Base-by-base conservation (phyloP, 2,329 filamentous ascomycete species). In the Fusarium sp. region DNA sequence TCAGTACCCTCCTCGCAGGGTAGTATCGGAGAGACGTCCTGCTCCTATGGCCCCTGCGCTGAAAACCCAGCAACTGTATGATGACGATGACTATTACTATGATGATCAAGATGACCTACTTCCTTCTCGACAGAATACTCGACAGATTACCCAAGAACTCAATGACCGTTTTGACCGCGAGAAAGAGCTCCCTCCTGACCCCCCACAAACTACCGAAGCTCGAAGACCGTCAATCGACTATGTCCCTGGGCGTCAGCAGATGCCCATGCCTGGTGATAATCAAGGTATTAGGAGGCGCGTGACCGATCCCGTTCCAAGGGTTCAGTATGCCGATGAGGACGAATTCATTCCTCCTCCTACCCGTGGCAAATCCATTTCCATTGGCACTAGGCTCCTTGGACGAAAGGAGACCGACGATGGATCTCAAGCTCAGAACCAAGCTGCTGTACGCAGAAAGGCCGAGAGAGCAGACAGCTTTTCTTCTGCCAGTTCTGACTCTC, bases 1-100 rank as follows among this genome's bases (percentile, higher is more conserved):
- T 3, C 83, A 81, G 80, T 80, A 81, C 66, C 76, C 75, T 47
- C 77, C 76, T 48, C 75, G 76, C 23, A 79, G 82, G 35, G 74
- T 73, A n/a, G 82, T 83, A 29, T 78, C 80, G 5, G 83, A 84
- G 53, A 79, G 78, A 31, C 78, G 41, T 7, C 20, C 66, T 41
- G 61, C 66, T 37, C 55, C 61, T 15, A 35, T 57, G 25, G 48
- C 60, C 29, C 52, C 63, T 11, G 46, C 52, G 21, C 42, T 66
- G 23, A 60, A 57, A 36, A 43, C 50, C 27, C 61, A 64, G 41
- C 67, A 40, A 31, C 48, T 50, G 53, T 48, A 54, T 59, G 64
- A 60, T 60, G 52, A 63, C 13, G 47, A 66, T 53, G 63, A 66
- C 25, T 66, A 69, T 25, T 69, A 69, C 17, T 69, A 69, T 57